Evolutionary conservation across 768 basidiomycete genomes (phyloP).

Genomic region (Hirschioporus abietinus): DNA sequence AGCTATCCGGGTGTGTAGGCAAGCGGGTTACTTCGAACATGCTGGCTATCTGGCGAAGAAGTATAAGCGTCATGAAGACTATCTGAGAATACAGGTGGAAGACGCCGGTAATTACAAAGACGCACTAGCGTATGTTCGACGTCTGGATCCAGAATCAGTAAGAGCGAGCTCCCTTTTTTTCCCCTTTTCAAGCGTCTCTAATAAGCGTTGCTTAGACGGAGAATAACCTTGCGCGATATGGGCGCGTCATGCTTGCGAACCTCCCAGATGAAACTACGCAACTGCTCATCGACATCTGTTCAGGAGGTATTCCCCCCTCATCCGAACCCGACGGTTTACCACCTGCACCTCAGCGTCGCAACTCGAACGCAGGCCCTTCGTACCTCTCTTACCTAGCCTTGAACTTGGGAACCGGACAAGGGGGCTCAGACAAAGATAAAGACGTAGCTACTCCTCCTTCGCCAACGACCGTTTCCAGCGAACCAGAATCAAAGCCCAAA

Average conservation of each 20-base stretch:
- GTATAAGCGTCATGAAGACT: slow-evolving; percentile 89
- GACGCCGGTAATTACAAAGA: slow-evolving; percentile 80
- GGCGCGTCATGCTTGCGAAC: slow-evolving; percentile 74
- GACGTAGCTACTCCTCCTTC: slow-evolving; percentile 8
- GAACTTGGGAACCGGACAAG: slow-evolving; percentile 40
- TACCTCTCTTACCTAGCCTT: slow-evolving; percentile 80
- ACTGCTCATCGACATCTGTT: slow-evolving; percentile 88
- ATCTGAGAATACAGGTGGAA: slow-evolving; percentile 89
- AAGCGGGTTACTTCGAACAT: slow-evolving; percentile 94
- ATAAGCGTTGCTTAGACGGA: slow-evolving; percentile 56
- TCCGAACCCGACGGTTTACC: slow-evolving; percentile 33
- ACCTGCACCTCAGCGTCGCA: slow-evolving; percentile 23
- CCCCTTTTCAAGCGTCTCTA: slow-evolving; percentile 3
- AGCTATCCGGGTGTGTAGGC: slow-evolving; percentile 92
- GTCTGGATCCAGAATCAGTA: slow-evolving; percentile 74
- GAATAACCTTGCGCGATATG: slow-evolving; percentile 81
- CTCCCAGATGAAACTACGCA: slow-evolving; percentile 88
- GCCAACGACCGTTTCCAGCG: slow-evolving; percentile 10
- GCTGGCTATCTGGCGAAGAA: slow-evolving; percentile 90
- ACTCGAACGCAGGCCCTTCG: slow-evolving; percentile 40
- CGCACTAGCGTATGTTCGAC: slow-evolving; percentile 75
- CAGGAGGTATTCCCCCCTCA: slow-evolving; percentile 47
- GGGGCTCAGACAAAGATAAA: background rate
- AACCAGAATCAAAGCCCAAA: slow-evolving; percentile 21
- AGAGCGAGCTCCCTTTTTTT: slow-evolving; percentile 29